Evolutionary conservation across 2,329 filamentous ascomycete genomes (phyloP).

Genomic region (Cercospora zeina): DNA sequence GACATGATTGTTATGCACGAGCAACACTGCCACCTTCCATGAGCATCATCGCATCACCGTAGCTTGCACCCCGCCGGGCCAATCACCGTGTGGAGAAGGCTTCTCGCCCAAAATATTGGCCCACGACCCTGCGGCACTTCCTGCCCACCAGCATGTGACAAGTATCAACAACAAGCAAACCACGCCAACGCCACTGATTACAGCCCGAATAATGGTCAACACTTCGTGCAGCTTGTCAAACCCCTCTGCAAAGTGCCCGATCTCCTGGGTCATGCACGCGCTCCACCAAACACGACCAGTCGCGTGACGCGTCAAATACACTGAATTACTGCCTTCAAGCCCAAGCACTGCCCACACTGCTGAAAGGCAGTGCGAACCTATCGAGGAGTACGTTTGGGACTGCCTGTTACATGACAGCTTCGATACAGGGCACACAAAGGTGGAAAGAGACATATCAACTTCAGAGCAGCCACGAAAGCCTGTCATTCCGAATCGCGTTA

Average conservation of each 20-base stretch:
- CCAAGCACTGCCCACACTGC: neutral
- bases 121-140: conserved; percentile 5
- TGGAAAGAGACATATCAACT: neutral
- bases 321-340: neutral
- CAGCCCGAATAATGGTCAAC: neutral
- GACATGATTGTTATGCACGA: neutral
- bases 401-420: neutral
- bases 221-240: neutral
- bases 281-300: neutral
- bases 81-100: neutral
- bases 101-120: conserved; percentile 1
- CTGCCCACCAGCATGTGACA: neutral
- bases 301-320: neutral
- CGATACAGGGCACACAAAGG: neutral
- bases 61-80: neutral
- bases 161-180: neutral
- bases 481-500: neutral
- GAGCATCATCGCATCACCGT: conserved; percentile 4
- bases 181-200: neutral
- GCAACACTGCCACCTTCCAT: conserved; percentile 7
- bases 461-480: neutral
- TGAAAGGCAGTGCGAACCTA: neutral
- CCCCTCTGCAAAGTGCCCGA: neutral
- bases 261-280: neutral
- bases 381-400: neutral